These are phyloP conservation scores for Aspergillus panamensis DNA, from an alignment of 495 filamentous ascomycete species.

Conservation along the genomic window DNA sequence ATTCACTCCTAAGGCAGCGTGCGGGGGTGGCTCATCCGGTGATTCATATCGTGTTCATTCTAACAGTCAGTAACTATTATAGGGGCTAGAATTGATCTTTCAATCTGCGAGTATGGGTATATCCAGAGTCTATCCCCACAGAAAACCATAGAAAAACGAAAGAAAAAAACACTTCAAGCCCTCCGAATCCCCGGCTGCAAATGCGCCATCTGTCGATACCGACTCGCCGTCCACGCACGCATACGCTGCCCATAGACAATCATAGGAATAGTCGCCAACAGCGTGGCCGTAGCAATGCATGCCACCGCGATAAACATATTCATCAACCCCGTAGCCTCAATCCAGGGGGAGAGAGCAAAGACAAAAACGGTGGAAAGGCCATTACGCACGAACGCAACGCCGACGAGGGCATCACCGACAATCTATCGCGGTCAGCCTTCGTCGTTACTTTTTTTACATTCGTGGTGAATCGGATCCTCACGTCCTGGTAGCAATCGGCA, in stretches of 20 bases:
- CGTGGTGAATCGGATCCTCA: slow-evolving; percentile 1
- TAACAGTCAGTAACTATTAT: too few relatives aligned
- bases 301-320: slow-evolving; percentile 9
- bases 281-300: not conserved
- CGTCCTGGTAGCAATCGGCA: slow-evolving; percentile 29
- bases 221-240: not conserved
- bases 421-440: slow-evolving; percentile 21
- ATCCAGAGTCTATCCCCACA: too few relatives aligned
- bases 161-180: too few relatives aligned
- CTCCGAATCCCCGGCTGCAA: not conserved
- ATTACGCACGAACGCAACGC: slow-evolving; percentile 30
- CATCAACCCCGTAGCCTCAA: slow-evolving; percentile 21
- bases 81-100: too few relatives aligned
- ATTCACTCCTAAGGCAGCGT: too few relatives aligned
- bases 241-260: slow-evolving; percentile 7
- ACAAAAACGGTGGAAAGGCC: slow-evolving; percentile 22
- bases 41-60: too few relatives aligned
- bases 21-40: too few relatives aligned
- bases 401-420: slow-evolving; percentile 28
- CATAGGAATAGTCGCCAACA: slow-evolving; percentile 3
- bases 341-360: slow-evolving; percentile 31
- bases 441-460: not conserved
- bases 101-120: too few relatives aligned
- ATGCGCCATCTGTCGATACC: slow-evolving; percentile 1
- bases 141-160: too few relatives aligned